These are phyloP conservation scores for Actinomortierella ambigua DNA, from an alignment of 371 early-diverging fungal genomes.

Conservation along the genomic window DNA sequence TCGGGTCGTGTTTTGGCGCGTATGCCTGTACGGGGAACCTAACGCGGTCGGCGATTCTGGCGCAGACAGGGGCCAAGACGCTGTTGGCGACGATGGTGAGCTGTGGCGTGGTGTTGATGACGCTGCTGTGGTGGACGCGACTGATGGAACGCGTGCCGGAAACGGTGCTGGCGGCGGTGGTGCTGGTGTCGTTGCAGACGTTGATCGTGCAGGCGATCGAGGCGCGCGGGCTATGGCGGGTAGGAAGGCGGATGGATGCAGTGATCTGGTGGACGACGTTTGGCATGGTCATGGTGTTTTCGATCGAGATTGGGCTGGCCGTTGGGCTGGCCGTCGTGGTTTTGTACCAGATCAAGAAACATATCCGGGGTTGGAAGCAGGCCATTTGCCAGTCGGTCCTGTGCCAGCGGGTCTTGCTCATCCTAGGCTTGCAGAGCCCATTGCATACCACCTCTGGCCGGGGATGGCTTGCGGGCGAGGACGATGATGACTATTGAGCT, in stretches of 20 bases:
- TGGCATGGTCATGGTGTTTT: constrained; percentile 20
- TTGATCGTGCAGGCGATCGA: constrained; percentile 23
- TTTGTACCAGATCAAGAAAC: constrained; percentile 25
- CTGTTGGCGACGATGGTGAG: constrained; percentile 25
- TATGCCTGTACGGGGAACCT: constrained; percentile 41
- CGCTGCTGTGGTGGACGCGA: constrained; percentile 29
- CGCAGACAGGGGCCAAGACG: constrained; percentile 25
- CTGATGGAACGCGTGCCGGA: constrained; percentile 31
- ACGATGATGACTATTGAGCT: constrained; percentile 32
- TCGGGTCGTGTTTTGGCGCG: constrained; percentile 49
- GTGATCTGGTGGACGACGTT: constrained; percentile 40
- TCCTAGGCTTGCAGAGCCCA: constrained; percentile 35
- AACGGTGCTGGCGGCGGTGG: constrained; percentile 32
- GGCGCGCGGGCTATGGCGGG: constrained; percentile 24
- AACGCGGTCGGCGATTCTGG: constrained; percentile 34
- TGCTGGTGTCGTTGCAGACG: constrained; percentile 23
- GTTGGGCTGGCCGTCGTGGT: constrained; percentile 25
- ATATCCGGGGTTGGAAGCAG: constrained; percentile 16
- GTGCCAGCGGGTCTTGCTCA: constrained; percentile 32
- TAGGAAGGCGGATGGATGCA: constrained; percentile 29
- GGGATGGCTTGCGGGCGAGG: constrained; percentile 33
- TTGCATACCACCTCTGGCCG: constrained; percentile 24
- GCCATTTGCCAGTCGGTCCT: constrained; percentile 23
- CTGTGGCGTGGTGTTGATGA: constrained; percentile 27
- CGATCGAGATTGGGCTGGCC: constrained; percentile 29